Conservation (phyloP, 106 monocot species). For the Dioscorea alata region DNA sequence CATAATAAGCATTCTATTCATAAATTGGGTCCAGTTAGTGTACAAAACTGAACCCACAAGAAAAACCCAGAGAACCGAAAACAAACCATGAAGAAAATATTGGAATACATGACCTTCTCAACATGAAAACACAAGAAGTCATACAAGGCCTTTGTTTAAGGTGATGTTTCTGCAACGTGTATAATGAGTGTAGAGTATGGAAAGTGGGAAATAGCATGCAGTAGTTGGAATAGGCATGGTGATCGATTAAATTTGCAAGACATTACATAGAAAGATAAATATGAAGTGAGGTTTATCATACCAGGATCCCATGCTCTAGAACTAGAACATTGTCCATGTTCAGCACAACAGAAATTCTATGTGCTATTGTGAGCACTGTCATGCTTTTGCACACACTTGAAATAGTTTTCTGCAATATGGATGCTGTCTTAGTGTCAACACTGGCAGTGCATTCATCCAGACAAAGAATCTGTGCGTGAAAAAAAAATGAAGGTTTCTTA, state of each 20-base stretch:
- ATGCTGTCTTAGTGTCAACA: slow-evolving; percentile 66
- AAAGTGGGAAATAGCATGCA: too few relatives aligned
- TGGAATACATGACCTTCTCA: too few relatives aligned
- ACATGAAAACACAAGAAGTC: too few relatives aligned
- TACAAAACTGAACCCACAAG: too few relatives aligned
- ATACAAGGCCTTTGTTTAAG: too few relatives aligned
- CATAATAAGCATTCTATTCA: too few relatives aligned
- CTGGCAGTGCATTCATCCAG: slow-evolving; percentile 97
- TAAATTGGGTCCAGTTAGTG: too few relatives aligned
- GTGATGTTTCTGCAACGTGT: too few relatives aligned
- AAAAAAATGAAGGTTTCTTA: background rate
- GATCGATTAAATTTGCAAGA: background rate
- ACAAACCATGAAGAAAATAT: too few relatives aligned
- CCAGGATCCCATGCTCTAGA: slow-evolving; percentile 74
- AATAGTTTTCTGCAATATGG: slow-evolving; percentile 64
- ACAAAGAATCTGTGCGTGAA: slow-evolving; percentile 72
- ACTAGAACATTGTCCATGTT: slow-evolving; percentile 78
- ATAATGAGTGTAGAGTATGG: too few relatives aligned
- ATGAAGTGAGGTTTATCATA: slow-evolving; percentile 15
- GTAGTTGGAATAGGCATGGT: too few relatives aligned
- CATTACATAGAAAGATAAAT: background rate
- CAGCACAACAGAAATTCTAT: slow-evolving; percentile 78
- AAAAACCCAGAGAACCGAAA: too few relatives aligned
- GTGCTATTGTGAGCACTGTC: slow-evolving; percentile 93
- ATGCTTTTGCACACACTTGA: slow-evolving; percentile 69